These are phyloP conservation scores for Myriosclerotinia curreyana DNA, from an alignment of 2,329 filamentous ascomycete species.

Conservation along the genomic window DNA sequence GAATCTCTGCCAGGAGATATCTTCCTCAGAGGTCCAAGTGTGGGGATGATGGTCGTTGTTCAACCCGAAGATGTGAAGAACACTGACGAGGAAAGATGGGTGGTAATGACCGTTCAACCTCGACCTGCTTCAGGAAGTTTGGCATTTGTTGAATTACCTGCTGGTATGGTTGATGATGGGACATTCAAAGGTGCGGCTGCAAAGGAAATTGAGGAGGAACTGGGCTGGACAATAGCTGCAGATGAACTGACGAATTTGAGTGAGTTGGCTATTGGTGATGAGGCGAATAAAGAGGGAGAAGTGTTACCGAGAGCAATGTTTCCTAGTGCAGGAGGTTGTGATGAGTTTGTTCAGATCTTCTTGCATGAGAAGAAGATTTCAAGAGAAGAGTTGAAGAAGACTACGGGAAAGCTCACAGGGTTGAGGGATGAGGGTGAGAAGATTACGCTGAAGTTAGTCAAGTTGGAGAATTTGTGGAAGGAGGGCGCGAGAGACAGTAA, in stretches of 20 bases:
- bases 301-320: constrained; percentile 50
- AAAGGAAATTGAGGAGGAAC: constrained; percentile 59
- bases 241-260: constrained; percentile 52
- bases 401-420: constrained; percentile 57
- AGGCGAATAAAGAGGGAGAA: constrained; percentile 39
- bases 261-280: constrained; percentile 50
- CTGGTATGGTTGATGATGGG: constrained; percentile 56
- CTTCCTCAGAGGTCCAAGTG: constrained; percentile 58
- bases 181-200: constrained; percentile 57
- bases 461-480: constrained; percentile 55
- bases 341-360: constrained; percentile 59
- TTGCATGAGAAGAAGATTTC: constrained; percentile 53
- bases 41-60: constrained; percentile 52
- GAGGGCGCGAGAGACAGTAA: constrained; percentile 58
- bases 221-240: constrained; percentile 52
- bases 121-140: constrained; percentile 55
- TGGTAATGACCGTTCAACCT: constrained; percentile 58
- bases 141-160: constrained; percentile 55
- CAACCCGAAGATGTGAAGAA: constrained; percentile 47
- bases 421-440: constrained; percentile 57
- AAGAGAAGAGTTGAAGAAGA: constrained; percentile 50
- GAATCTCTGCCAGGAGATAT: constrained; percentile 53
- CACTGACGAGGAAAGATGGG: constrained; percentile 50
- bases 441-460: constrained; percentile 59
- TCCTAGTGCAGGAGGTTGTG: constrained; percentile 57